Percentiles rank a stretch among this genome's conserved stretches.
phyloP scores from a whole-genome alignment of 164 flowering plant genomes.

The Liriodendron chinense region DNA sequence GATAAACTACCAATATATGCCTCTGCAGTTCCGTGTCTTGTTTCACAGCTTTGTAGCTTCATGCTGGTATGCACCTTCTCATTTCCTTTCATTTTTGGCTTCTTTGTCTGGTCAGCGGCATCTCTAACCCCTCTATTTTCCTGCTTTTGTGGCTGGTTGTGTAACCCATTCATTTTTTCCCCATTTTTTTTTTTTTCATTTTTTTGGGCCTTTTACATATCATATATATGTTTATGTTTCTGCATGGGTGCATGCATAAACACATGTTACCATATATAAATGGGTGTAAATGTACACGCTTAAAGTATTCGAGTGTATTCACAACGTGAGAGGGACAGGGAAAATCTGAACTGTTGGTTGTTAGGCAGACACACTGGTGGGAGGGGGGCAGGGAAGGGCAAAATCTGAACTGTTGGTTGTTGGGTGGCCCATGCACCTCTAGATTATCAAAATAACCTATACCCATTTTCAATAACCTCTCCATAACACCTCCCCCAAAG shows the following conservation, averaged over 20 bases:
- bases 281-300: not conserved
- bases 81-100: not conserved
- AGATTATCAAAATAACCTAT: too few species aligned
- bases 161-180: not conserved
- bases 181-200: not conserved
- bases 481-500: too few species aligned
- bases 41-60: slow-evolving; percentile 72
- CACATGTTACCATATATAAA: not conserved
- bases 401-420: too few species aligned
- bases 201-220: not conserved
- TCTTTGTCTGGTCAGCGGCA: not conserved
- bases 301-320: too few species aligned
- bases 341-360: too few species aligned
- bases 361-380: too few species aligned
- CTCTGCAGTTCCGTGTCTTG: slow-evolving; percentile 68
- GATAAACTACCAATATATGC: slow-evolving; percentile 79
- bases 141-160: too few species aligned
- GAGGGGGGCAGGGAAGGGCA: too few species aligned
- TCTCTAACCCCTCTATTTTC: not conserved
- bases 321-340: too few species aligned
- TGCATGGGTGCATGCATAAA: not conserved
- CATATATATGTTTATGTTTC: not conserved
- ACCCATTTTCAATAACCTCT: too few species aligned
- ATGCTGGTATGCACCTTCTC: slow-evolving; percentile 49
- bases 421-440: too few species aligned